phyloP scores from a whole-genome alignment of 106 monocot species.

The Allium fistulosum region DNA sequence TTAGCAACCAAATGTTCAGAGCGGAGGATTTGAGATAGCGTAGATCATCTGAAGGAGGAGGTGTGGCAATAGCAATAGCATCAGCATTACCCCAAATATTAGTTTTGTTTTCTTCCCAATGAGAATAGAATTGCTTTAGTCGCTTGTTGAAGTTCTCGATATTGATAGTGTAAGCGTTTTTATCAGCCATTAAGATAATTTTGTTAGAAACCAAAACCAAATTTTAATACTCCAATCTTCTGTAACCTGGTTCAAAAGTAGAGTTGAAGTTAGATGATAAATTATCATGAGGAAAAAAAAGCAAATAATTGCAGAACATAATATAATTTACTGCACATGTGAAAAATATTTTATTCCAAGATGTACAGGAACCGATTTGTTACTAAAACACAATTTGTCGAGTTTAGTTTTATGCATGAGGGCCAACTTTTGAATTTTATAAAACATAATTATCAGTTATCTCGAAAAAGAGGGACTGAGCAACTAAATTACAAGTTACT shows the following conservation, averaged over 20 bases:
- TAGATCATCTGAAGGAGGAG: constrained; percentile 85
- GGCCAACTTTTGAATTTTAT: too few species aligned
- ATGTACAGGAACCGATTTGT: too few species aligned
- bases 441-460: too few species aligned
- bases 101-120: constrained; percentile 61
- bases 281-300: too few species aligned
- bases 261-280: too few species aligned
- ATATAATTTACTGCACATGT: too few species aligned
- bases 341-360: too few species aligned
- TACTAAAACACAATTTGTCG: too few species aligned
- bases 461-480: too few species aligned
- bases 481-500: too few species aligned
- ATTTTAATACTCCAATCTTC: background rate
- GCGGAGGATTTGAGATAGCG: constrained; percentile 91
- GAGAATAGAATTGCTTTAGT: constrained; percentile 57
- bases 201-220: background rate
- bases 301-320: too few species aligned
- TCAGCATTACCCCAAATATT: constrained; percentile 61
- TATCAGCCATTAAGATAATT: background rate
- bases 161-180: constrained; percentile 53
- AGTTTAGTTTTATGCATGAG: too few species aligned
- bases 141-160: constrained; percentile 59
- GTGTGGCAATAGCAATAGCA: constrained; percentile 69
- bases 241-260: background rate
- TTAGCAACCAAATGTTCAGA: constrained; percentile 86